Conservation (phyloP, 371 early-diverging fungal species). For the Apophysomyces sp. region DNA sequence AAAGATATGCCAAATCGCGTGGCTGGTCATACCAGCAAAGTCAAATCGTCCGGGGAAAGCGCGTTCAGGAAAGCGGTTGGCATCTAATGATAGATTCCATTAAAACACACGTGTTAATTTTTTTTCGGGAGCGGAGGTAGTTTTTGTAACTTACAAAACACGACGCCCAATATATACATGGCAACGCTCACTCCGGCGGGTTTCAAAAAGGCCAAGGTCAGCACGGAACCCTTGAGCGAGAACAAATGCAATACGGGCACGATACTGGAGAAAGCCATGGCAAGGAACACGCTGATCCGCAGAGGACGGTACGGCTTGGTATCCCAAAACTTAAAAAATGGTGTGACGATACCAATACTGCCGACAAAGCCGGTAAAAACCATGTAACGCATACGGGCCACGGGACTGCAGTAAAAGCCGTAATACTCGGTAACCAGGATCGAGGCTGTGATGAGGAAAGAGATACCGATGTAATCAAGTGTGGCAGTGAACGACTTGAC, state of each 20-base stretch:
- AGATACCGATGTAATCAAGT: conserved; percentile 71
- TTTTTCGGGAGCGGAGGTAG: background rate
- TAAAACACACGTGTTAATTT: background rate
- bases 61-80: conserved; percentile 68
- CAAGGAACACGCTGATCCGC: conserved; percentile 60
- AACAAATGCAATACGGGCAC: conserved; percentile 58
- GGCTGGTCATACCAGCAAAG: conserved; percentile 56
- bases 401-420: conserved; percentile 62
- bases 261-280: conserved; percentile 61
- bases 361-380: conserved; percentile 57
- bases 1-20: conserved; percentile 73
- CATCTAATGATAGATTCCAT: conserved; percentile 28
- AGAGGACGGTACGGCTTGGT: conserved; percentile 52
- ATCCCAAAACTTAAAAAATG: conserved; percentile 61
- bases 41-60: conserved; percentile 71
- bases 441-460: conserved; percentile 66
- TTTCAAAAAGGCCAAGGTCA: conserved; percentile 45
- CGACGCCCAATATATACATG: conserved; percentile 52
- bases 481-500: conserved; percentile 66
- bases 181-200: conserved; percentile 49
- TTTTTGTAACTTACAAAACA: conserved; percentile 23
- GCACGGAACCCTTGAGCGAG: conserved; percentile 38
- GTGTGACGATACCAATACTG: conserved; percentile 56
- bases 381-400: conserved; percentile 47
- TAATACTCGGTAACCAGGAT: conserved; percentile 62